A percentile compares a stretch with the other conserved stretches of the same genome.
Conservation (phyloP, 1,139 yeast genomes). For the Pneumocystis carinii region DNA sequence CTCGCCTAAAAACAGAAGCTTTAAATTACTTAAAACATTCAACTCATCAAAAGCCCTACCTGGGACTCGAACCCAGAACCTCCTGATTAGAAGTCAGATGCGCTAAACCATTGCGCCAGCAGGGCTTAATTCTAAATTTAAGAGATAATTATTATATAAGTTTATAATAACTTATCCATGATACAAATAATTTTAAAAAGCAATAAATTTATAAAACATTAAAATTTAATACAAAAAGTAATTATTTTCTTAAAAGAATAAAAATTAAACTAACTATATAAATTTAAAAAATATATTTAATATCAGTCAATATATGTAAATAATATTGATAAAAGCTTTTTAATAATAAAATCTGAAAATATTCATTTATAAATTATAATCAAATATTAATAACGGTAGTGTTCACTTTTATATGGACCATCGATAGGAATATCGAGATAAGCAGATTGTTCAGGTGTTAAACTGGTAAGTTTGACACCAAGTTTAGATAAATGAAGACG, state of each 20-base stretch:
- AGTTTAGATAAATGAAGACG: slow-evolving; percentile 92
- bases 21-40: no score
- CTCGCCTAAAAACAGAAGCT: no score
- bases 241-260: no score
- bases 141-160: neutral
- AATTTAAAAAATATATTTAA: no score
- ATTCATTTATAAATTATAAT: neutral
- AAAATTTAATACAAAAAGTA: no score
- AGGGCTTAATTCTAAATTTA: neutral
- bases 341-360: neutral
- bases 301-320: neutral
- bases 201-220: no score
- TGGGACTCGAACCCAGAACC: slow-evolving; percentile 1
- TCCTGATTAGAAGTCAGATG: slow-evolving; percentile 1
- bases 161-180: neutral
- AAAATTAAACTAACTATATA: no score
- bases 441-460: slow-evolving; percentile 74
- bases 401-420: slow-evolving; percentile 79
- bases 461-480: slow-evolving; percentile 74
- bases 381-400: neutral
- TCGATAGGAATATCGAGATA: slow-evolving; percentile 84
- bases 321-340: neutral
- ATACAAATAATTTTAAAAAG: no score
- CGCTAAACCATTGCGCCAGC: slow-evolving; percentile 1
- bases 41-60: neutral